Evolutionary conservation across 306 rosid genomes (phyloP), one percentile per base, ranked within the genome.

Genomic region (Begonia peltatifolia): DNA sequence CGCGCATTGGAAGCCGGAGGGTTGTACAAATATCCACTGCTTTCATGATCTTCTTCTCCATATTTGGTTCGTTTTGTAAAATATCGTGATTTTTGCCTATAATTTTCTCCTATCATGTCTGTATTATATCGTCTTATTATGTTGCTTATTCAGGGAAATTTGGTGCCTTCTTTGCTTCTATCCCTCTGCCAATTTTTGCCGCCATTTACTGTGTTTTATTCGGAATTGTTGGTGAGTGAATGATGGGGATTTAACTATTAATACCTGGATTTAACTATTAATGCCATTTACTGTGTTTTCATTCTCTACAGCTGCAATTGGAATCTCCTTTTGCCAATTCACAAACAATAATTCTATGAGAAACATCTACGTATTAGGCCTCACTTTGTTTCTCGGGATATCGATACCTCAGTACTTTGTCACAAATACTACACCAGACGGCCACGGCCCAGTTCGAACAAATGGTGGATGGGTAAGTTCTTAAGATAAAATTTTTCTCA

Each of bases 91-190:
- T 30, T 30, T 30, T 0, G 8, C 38, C 6, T 30, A 30, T 5
- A 2, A 30, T 30, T 2, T 4, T 52, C 59, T 44, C 6, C 50
- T 44, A 14, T 46, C n/a, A n/a, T 6, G 14, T 42, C 11, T 4
- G 35, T 6, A 11, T 30, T 1, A 12, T 48, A 10, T 13, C 13
- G 6, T 47, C 6, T 9, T 7, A 43, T 36, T 59, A 14, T 14
- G 15, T 42, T 59, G 42, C 46, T 59, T 57, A 71, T 76, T 67
- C 81, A 92, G 99, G 96, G 35, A 92, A 92, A 74, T 86, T 92
- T 47, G 99, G 99, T 52, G 94, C 93, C 38, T 75, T 92, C 62
- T 92, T 92, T 20, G 99, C 99, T 20, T 92, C 96, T 36, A 87
- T 92, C 62, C 99, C 99, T 49, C 54, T 83, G 20, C 81, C 99